Evolutionary conservation across 2,329 filamentous ascomycete genomes (phyloP).

Genomic region (Neoscytalidium dimidiatum): DNA sequence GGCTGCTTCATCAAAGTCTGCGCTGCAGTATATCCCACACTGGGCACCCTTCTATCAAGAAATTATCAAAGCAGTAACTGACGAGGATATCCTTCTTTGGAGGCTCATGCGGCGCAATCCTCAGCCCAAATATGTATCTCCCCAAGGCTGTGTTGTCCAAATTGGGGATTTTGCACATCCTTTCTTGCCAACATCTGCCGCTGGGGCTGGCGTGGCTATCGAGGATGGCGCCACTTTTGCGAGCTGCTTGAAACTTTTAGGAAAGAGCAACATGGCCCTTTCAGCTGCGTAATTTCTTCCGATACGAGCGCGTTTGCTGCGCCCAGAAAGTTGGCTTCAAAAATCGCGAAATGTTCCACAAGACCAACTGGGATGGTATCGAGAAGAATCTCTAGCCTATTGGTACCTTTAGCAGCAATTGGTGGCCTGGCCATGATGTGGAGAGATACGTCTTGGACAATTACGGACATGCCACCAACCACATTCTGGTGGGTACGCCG

Average conservation of each 20-base stretch:
- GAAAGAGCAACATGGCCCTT: slow-evolving; percentile 31
- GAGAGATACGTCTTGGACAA: not conserved
- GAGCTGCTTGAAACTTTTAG: slow-evolving; percentile 29
- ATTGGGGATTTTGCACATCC: slow-evolving; percentile 58
- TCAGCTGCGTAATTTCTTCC: slow-evolving; percentile 38
- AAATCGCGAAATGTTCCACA: slow-evolving; percentile 37
- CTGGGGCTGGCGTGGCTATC: slow-evolving; percentile 57
- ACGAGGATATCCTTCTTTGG: slow-evolving; percentile 51
- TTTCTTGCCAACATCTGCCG: slow-evolving; percentile 56
- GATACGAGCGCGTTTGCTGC: slow-evolving; percentile 29
- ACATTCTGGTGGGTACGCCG: not conserved
- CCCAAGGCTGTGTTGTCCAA: slow-evolving; percentile 51
- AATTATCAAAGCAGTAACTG: slow-evolving; percentile 38
- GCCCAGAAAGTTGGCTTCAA: slow-evolving; percentile 39
- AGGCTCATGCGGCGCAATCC: slow-evolving; percentile 58
- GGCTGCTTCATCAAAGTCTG: not conserved
- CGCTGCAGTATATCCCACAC: slow-evolving; percentile 25
- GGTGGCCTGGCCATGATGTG: not conserved
- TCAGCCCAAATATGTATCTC: slow-evolving; percentile 53
- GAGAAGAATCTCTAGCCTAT: not conserved
- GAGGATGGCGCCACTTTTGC: slow-evolving; percentile 48
- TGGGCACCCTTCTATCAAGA: slow-evolving; percentile 38
- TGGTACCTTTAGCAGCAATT: not conserved
- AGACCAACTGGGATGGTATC: not conserved
- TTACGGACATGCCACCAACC: not conserved